Percentiles rank a stretch among this genome's conserved stretches.
Conservation (phyloP, 2,329 filamentous ascomycete species). For the Epicoccum nigrum region DNA sequence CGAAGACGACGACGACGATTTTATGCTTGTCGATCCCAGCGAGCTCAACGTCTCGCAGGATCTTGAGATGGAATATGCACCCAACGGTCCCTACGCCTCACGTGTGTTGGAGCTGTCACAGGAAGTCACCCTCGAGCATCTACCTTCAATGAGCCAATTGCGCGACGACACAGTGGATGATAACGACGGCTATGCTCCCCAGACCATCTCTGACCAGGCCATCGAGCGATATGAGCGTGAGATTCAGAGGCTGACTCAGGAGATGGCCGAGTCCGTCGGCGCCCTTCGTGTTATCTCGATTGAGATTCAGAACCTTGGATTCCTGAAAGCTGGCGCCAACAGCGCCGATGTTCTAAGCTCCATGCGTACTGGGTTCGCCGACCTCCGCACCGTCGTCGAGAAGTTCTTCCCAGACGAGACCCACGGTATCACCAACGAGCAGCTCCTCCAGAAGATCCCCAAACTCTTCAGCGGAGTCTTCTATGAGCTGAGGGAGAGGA, state of each 20-base stretch:
- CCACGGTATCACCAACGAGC: constrained; percentile 46
- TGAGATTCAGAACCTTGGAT: constrained; percentile 52
- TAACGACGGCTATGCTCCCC: constrained; percentile 28
- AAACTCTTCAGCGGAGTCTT: constrained; percentile 48
- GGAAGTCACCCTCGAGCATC: constrained; percentile 38
- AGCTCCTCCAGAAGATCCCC: constrained; percentile 48
- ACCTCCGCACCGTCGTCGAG: constrained; percentile 49
- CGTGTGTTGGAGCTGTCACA: constrained; percentile 37
- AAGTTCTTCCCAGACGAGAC: constrained; percentile 49
- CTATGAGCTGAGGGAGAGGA: constrained; percentile 41
- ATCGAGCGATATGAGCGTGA: constrained; percentile 48
- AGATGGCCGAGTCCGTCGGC: constrained; percentile 49
- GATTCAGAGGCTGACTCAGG: constrained; percentile 46
- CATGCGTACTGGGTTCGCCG: constrained; percentile 51
- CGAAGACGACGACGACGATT: constrained; percentile 38
- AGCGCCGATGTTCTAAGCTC: constrained; percentile 46
- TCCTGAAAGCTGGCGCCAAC: constrained; percentile 43
- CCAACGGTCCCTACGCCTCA: constrained; percentile 37
- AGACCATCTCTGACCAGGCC: constrained; percentile 45
- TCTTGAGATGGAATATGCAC: constrained; percentile 33
- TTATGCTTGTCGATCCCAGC: constrained; percentile 42
- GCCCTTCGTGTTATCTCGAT: constrained; percentile 52
- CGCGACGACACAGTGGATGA: constrained; percentile 35
- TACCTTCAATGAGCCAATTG: constrained; percentile 33
- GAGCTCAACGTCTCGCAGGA: constrained; percentile 42